phyloP scores from a whole-genome alignment of 2,329 filamentous ascomycete species.

The Trichoderma cornu-damae region DNA sequence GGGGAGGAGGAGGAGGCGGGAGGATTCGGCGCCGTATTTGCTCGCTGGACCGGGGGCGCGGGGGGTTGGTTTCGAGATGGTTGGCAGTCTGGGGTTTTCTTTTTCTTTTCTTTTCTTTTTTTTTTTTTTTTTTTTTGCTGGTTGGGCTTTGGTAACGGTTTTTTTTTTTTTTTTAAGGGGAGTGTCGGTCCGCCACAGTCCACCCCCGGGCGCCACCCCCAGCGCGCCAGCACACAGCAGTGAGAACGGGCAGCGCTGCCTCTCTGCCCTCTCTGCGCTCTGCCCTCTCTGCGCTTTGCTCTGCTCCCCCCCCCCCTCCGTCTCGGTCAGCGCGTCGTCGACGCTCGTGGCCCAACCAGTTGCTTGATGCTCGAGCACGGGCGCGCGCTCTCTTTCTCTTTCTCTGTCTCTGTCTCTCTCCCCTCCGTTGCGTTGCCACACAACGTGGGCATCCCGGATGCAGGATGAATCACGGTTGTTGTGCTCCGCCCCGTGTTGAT shows the following conservation, averaged over 20 bases:
- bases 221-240: background rate
- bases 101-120: too few relatives aligned
- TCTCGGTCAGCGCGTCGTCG: background rate
- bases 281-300: background rate
- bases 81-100: too few relatives aligned
- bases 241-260: too few relatives aligned
- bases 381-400: background rate
- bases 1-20: background rate
- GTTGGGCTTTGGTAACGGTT: background rate
- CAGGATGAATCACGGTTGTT: background rate
- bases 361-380: constrained; percentile 1
- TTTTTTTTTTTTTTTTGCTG: too few relatives aligned
- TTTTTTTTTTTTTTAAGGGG: background rate
- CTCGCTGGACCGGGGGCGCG: background rate
- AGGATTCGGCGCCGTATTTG: background rate
- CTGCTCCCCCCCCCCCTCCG: background rate
- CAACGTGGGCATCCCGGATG: background rate
- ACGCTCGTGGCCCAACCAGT: constrained; percentile 6
- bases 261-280: too few relatives aligned
- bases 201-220: too few relatives aligned
- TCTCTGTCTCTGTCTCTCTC: too few relatives aligned
- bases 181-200: background rate
- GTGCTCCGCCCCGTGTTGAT: constrained; percentile 1
- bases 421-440: too few relatives aligned
- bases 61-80: too few relatives aligned